Base-by-base conservation (phyloP, 2,329 filamentous ascomycete species). In the Aspergillus viridinutans region DNA sequence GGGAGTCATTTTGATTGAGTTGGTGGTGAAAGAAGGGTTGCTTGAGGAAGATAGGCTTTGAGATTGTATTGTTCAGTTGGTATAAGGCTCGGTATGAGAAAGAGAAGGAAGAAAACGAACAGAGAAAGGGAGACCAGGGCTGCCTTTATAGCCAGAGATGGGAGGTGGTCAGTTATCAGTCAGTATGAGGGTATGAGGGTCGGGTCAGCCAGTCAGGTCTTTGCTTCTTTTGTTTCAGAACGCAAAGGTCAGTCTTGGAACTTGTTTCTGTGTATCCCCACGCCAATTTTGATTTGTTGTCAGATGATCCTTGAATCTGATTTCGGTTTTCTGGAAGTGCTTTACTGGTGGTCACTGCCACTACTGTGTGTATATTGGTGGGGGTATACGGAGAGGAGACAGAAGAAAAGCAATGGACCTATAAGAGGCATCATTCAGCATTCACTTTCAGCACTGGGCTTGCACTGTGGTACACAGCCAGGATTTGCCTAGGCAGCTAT, bases 1-100 rank as follows among this genome's bases (percentile, higher is more conserved):
- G 68, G 74, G 73, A 71, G 66, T 66, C 74, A 76, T 76, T 54
- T 61, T 74, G 68, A 62, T 62, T 62, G 63, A 50, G 55, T 63
- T 52, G 52, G 55, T 50, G 56, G 43, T 56, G 53, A 49, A 52
- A 53, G 20, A 40, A 45, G 23, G 2, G 20, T 28, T 42, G 10
- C 3, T 40, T 42, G 23, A 40, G 14, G 48, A 45, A 23, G 43
- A 12, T 26, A 23, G 14, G 14, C n/a, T 45, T 23, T 17, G 32
- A 25, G 35, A 29, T 53, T 45, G 17, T 17, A 29, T 21, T 48
- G 51, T 32, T 52, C 43, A 40, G 47, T 40, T 42, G 52, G 26
- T 38, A 23, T n/a, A 8, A 21, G n/a, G 23, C 45, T 53, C 6
- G 6, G 14, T 23, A 47, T 47, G 43, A 23, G 43, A 47, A 7